Evolutionary conservation across 2,329 filamentous ascomycete species (phyloP), one percentile per base, ranked within the genome.

Genomic region (Malbranchea zuffiana): DNA sequence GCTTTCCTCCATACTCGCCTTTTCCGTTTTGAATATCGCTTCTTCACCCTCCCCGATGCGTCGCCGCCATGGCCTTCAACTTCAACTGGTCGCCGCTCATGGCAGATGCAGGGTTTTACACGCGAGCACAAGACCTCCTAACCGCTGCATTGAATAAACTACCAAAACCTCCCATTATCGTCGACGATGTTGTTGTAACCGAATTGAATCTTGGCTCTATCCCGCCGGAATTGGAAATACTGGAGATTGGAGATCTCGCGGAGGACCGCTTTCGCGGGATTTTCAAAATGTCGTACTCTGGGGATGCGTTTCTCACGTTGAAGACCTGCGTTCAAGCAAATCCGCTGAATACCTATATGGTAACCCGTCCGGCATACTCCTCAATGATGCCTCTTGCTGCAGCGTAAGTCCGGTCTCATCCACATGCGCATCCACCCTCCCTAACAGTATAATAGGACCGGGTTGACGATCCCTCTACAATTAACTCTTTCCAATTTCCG

Each of bases 1-100:
- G 18, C 23, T 28, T 12, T 25, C 24, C 4, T 10, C 11, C 17
- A n/a, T 7, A 15, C 2, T 19, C 20, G 6, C 19, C 21, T 12
- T 24, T 17, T n/a, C n/a, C 12, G 13, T 12, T 5, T 36, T 36
- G 11, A 28, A 36, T n/a, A 6, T 15, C 24, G 24, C 8, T 16
- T 17, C 8, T 7, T 11, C 3, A 21, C 11, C 18, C 28, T 32
- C 15, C 25, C 29, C 20, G 28, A 39, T 44, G 35, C 32, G 30
- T 48, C 31, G 15, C 20, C 44, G 50, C 45, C 64, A 98, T 98
- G 90, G 90, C 90, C 51, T 98, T 98, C 82, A 96, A 96, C 72
- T 98, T 98, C 82, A 96, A 96, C 84, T 98, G 90, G 90, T 94
- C 86, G 74, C 90, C 90, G 57, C 74, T 98, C 48, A 90, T 92